Evolutionary conservation across 2,329 filamentous ascomycete genomes (phyloP).

Genomic region (Aspergillus brasiliensis): DNA sequence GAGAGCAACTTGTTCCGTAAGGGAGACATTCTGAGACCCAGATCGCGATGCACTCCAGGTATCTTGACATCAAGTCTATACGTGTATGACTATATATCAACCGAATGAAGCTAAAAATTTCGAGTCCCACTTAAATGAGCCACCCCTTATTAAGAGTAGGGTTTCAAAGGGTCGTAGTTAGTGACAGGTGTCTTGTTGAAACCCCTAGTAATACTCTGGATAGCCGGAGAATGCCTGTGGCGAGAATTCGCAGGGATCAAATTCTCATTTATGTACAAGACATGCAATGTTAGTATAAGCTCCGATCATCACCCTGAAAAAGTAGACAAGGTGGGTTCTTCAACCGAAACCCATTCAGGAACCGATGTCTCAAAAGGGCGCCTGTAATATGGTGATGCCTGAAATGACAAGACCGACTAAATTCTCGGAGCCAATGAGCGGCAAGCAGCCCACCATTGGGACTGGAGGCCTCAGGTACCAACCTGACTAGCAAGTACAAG

Average conservation of each 20-base stretch:
- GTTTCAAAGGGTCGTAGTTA: too few relatives aligned
- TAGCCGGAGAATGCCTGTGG: too few relatives aligned
- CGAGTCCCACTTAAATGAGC: neutral
- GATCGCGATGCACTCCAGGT: neutral
- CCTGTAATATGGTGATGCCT: constrained; percentile 4
- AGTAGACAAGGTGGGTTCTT: neutral
- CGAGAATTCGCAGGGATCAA: neutral
- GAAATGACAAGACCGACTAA: constrained; percentile 10
- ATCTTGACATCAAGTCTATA: neutral
- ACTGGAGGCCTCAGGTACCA: constrained; percentile 7
- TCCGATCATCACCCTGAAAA: neutral
- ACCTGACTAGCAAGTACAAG: neutral
- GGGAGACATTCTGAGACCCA: neutral
- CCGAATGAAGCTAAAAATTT: neutral
- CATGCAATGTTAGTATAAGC: too few relatives aligned
- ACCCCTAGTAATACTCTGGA: neutral
- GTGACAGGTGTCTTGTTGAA: too few relatives aligned
- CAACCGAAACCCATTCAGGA: neutral
- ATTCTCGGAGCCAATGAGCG: constrained; percentile 2
- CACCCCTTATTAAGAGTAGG: neutral
- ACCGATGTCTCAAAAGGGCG: neutral
- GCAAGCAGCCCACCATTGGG: neutral
- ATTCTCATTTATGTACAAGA: neutral
- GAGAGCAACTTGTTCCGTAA: neutral
- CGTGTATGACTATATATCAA: neutral